Base-by-base conservation (phyloP, 352 stramenopile species). In the Elongisporangium prolatum region DNA sequence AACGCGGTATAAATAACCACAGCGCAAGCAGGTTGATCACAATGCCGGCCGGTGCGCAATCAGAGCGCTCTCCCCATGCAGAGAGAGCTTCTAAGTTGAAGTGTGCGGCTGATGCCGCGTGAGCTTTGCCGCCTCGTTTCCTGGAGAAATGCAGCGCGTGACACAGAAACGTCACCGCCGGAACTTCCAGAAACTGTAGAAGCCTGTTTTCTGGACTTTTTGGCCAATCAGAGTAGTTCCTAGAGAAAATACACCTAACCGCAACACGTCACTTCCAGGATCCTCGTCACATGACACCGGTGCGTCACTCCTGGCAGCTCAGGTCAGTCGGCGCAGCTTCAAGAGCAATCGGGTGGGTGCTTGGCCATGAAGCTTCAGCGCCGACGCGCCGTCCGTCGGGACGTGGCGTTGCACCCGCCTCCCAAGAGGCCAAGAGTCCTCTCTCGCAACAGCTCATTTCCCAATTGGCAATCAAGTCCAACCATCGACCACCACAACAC, bases 391-490 rank as follows among this genome's bases (percentile, higher is more conserved):
- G 28, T 40, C 28, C 28, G 28, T 40, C 28, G 28, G 28, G 28
- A 40, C 28, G 28, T 40, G 28, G 28, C 28, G 28, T 40, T 40
- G 28, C 28, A 40, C 28, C 28, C 28, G 28, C 8, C 14, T 40
- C 28, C 28, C 28, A 40, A 14, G 28, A 6, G 28, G 28, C 28
- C 28, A 2, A 9, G 25, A 34, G 28, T 8, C 9, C 28, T 40
- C 28, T 40, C 28, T 2, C 17, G 25, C 18, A 1, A 22, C 18
- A 22, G 21, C 37, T 72, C 65, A 72, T 56, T 72, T 66, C 57
- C 54, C 65, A 72, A 72, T 72, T 72, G 50, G 61, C 61, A 61
- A 52, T 50, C 50, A 22, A 52, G 16, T 47, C 49, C 13, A 69
- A 57, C 38, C 59, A 65, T 34, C 24, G 48, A 34, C 34, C 22